phyloP scores from a whole-genome alignment of 257 asterid species.

The Fraxinus americana region DNA sequence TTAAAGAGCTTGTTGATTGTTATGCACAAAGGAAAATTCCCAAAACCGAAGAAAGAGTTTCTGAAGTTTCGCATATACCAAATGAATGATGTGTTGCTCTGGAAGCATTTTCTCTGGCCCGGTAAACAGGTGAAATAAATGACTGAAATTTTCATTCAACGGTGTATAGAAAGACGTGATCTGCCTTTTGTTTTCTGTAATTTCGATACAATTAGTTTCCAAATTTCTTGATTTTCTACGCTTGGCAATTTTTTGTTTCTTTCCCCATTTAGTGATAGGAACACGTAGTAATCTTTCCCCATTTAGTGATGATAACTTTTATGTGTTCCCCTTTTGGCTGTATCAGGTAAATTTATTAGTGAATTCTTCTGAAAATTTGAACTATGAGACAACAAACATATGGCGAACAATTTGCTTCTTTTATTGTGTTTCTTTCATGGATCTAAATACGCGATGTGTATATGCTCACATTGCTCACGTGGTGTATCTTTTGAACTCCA shows the following conservation, averaged over 20 bases:
- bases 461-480: neutral
- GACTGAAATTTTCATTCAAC: neutral
- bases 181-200: neutral
- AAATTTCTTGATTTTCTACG: neutral
- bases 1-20: slow-evolving; percentile 38
- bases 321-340: neutral
- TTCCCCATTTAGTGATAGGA: neutral
- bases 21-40: slow-evolving; percentile 25
- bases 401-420: neutral
- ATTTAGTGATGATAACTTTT: neutral
- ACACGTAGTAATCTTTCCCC: too few relatives aligned
- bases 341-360: neutral
- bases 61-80: slow-evolving; percentile 29
- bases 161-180: neutral
- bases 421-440: neutral
- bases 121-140: slow-evolving; percentile 21
- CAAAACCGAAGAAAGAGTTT: slow-evolving; percentile 25
- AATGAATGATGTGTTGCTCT: slow-evolving; percentile 27
- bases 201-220: neutral
- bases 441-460: neutral
- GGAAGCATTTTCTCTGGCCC: slow-evolving; percentile 7
- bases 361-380: neutral
- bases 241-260: neutral
- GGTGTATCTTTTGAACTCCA: neutral
- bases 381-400: neutral